Evolutionary conservation across 2,329 filamentous ascomycete genomes (phyloP).

Genomic region (Aspergillus sp.): DNA sequence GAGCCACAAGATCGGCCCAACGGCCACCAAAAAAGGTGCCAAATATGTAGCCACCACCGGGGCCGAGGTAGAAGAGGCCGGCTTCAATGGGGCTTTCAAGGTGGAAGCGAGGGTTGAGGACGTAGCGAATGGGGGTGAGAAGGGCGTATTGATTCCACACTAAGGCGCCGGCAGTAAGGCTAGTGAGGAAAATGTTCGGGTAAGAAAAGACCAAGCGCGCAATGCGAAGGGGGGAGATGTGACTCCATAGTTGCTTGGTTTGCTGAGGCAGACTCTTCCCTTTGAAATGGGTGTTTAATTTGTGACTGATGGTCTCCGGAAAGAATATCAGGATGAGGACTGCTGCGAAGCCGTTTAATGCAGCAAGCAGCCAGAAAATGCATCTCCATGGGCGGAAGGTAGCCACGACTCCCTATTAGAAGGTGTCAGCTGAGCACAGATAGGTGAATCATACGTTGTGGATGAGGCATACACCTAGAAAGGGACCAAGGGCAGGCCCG

Average conservation of each 20-base stretch:
- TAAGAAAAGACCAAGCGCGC: conserved; percentile 67
- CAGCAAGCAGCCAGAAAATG: conserved; percentile 77
- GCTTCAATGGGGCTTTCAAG: conserved; percentile 67
- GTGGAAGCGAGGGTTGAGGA: conserved; percentile 73
- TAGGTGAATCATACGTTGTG: background rate
- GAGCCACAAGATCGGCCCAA: conserved; percentile 68
- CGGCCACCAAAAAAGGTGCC: conserved; percentile 73
- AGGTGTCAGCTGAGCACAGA: conserved; percentile 33
- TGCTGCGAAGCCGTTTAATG: conserved; percentile 62
- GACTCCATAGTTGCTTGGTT: conserved; percentile 57
- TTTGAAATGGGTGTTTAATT: conserved; percentile 62
- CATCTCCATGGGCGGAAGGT: conserved; percentile 72
- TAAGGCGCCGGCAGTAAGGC: conserved; percentile 62
- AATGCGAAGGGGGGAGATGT: conserved; percentile 66
- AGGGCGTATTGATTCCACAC: conserved; percentile 77
- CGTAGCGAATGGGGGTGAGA: conserved; percentile 69
- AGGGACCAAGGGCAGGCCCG: conserved; percentile 66
- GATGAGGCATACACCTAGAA: conserved; percentile 34
- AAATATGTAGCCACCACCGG: conserved; percentile 68
- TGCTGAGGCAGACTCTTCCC: conserved; percentile 56
- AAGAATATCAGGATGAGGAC: conserved; percentile 66
- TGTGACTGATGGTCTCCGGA: conserved; percentile 71
- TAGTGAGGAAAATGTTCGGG: conserved; percentile 66
- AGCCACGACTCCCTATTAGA: conserved; percentile 72
- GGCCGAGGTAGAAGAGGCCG: conserved; percentile 73